phyloP scores from a whole-genome alignment of 2,329 filamentous ascomycete species.

The Aureobasidium sp. region DNA sequence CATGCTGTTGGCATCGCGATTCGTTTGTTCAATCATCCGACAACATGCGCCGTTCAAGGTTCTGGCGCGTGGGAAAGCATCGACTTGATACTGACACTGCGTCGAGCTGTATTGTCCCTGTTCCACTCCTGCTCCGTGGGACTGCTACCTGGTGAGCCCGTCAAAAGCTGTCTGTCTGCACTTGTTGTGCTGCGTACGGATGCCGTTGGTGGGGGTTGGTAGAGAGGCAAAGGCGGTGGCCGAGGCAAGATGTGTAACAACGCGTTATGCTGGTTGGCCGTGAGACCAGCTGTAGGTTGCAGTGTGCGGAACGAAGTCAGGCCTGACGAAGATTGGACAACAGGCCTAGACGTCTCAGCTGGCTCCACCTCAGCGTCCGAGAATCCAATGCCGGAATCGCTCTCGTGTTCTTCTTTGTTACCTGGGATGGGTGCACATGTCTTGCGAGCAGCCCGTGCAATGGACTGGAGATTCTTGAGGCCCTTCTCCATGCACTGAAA shows the following conservation, averaged over 20 bases:
- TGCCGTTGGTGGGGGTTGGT: conserved; percentile 28
- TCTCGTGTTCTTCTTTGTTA: conserved; percentile 42
- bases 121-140: background rate
- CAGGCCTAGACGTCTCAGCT: background rate
- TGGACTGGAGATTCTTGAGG: conserved; percentile 70
- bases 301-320: background rate
- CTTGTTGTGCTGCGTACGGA: background rate
- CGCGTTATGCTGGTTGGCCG: background rate
- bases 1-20: background rate
- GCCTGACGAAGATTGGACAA: background rate
- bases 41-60: too few relatives aligned
- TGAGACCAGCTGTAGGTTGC: background rate
- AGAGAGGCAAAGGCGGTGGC: conserved; percentile 27
- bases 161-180: background rate
- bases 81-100: conserved; percentile 9
- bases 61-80: conserved; percentile 4
- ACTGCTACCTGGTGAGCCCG: background rate
- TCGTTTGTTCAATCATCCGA: too few relatives aligned
- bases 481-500: conserved; percentile 74
- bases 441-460: conserved; percentile 58
- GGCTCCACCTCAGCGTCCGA: conserved; percentile 42
- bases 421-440: conserved; percentile 50
- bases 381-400: conserved; percentile 63
- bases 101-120: background rate
- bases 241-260: background rate